Conservation (phyloP, 2,329 filamentous ascomycete species). For the Colletotrichum australisinense region DNA sequence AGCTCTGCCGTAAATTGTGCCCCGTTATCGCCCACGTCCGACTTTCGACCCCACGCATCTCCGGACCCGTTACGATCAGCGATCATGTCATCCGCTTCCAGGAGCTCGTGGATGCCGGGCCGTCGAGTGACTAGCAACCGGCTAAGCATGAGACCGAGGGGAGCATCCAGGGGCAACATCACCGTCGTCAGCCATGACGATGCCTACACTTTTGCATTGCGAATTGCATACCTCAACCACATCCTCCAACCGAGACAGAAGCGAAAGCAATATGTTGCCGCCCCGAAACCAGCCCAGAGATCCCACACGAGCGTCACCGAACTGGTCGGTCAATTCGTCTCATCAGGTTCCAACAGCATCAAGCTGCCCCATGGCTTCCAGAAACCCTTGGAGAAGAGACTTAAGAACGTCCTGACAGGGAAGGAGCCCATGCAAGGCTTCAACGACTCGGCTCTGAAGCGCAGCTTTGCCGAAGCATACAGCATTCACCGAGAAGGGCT, state of each 20-base stretch:
- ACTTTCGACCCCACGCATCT: slow-evolving; percentile 20
- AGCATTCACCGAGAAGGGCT: slow-evolving; percentile 87
- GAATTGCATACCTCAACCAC: slow-evolving; percentile 91
- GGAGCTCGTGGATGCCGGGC: slow-evolving; percentile 56
- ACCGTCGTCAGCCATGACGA: slow-evolving; percentile 75
- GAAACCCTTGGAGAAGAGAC: slow-evolving; percentile 71
- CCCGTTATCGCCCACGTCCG: slow-evolving; percentile 21
- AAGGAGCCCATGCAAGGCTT: slow-evolving; percentile 88
- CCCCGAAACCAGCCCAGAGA: slow-evolving; percentile 70
- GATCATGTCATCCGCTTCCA: slow-evolving; percentile 64
- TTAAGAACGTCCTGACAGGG: slow-evolving; percentile 84
- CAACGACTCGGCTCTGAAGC: slow-evolving; percentile 89
- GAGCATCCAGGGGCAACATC: slow-evolving; percentile 53
- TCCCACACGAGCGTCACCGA: slow-evolving; percentile 82
- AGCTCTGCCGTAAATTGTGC: slow-evolving; percentile 22
- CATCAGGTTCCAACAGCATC: slow-evolving; percentile 59
- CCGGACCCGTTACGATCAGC: slow-evolving; percentile 42
- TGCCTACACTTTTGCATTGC: slow-evolving; percentile 90
- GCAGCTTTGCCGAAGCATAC: slow-evolving; percentile 96
- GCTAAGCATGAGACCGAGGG: slow-evolving; percentile 53
- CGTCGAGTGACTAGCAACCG: slow-evolving; percentile 59
- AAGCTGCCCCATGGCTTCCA: slow-evolving; percentile 70
- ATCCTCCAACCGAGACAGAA: slow-evolving; percentile 91
- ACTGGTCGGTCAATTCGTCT: slow-evolving; percentile 86
- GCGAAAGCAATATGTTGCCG: slow-evolving; percentile 85